A percentile compares a stretch with the other conserved stretches of the same genome.
Evolutionary conservation across 805 yeast genomes (phyloP).

Genomic region (Yamadazyma kitorensis): DNA sequence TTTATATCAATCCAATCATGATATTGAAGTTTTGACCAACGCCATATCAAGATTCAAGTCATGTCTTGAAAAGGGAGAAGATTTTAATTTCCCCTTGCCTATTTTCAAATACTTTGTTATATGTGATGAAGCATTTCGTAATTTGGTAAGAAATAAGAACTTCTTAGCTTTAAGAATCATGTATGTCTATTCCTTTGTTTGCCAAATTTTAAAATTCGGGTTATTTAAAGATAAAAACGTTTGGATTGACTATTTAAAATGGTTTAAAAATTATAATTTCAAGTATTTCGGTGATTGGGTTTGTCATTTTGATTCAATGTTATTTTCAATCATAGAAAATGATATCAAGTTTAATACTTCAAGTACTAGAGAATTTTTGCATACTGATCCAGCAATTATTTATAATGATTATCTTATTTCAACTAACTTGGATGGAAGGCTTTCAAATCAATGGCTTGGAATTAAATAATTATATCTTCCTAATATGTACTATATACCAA

Average conservation of each 20-base stretch:
- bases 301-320: slow-evolving; percentile 11
- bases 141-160: slow-evolving; percentile 18
- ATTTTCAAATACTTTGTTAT: slow-evolving; percentile 24
- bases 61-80: no score
- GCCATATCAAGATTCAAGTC: no score
- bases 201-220: slow-evolving; percentile 8
- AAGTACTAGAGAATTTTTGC: slow-evolving; percentile 7
- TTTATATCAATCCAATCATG: no score
- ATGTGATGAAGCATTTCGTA: slow-evolving; percentile 11
- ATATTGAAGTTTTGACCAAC: no score
- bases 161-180: slow-evolving; percentile 25
- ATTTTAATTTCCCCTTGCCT: slow-evolving; percentile 14
- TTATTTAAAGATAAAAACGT: slow-evolving; percentile 19
- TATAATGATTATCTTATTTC: slow-evolving; percentile 4
- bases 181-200: slow-evolving; percentile 19
- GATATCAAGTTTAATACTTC: slow-evolving; percentile 1
- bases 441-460: no score
- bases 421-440: no score
- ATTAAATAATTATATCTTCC: no score
- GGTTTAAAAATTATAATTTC: slow-evolving; percentile 14
- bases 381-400: slow-evolving; percentile 3
- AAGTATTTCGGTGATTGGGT: slow-evolving; percentile 13
- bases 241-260: slow-evolving; percentile 23
- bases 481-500: no score
- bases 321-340: slow-evolving; percentile 5